phyloP scores from a whole-genome alignment of 1,139 yeast species.

The Geotrichum phurueaensis region DNA sequence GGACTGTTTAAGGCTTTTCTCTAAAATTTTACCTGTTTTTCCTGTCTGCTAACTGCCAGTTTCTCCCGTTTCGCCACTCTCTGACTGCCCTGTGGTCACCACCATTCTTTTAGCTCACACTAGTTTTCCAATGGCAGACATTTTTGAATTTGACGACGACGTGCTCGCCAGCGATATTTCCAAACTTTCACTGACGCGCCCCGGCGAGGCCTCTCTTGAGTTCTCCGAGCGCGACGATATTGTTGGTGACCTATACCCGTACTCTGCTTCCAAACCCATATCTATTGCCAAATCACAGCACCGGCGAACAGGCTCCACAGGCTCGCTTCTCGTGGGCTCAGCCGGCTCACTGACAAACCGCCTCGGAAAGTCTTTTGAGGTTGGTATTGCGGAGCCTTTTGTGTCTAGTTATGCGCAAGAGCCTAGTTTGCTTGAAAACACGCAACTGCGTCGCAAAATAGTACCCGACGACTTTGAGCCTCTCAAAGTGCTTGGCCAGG shows the following conservation, averaged over 20 bases:
- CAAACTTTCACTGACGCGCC: neutral
- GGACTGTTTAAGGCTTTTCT: neutral
- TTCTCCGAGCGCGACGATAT: conserved; percentile 2
- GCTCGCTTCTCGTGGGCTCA: conserved; percentile 5
- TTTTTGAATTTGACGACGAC: conserved; percentile 3
- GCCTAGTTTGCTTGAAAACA: conserved; percentile 44
- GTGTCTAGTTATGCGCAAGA: conserved; percentile 29
- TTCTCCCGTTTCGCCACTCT: neutral
- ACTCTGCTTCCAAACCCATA: conserved; percentile 12
- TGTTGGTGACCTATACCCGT: conserved; percentile 16
- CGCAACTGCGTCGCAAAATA: conserved; percentile 27
- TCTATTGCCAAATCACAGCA: conserved; percentile 9
- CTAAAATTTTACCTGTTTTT: neutral
- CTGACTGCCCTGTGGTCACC: neutral
- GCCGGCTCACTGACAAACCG: neutral
- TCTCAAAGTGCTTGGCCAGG: conserved; percentile 74
- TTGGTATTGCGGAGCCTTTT: conserved; percentile 39
- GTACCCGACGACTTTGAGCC: conserved; percentile 61
- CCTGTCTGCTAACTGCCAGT: neutral
- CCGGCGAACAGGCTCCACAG: conserved; percentile 13
- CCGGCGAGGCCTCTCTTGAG: neutral
- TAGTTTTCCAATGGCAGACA: neutral
- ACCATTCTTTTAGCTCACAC: neutral
- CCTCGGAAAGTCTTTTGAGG: conserved; percentile 43
- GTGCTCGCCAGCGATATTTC: neutral